Evolutionary conservation across 495 filamentous ascomycete genomes (phyloP).

Genomic region (Aspergillus egyptiacus): DNA sequence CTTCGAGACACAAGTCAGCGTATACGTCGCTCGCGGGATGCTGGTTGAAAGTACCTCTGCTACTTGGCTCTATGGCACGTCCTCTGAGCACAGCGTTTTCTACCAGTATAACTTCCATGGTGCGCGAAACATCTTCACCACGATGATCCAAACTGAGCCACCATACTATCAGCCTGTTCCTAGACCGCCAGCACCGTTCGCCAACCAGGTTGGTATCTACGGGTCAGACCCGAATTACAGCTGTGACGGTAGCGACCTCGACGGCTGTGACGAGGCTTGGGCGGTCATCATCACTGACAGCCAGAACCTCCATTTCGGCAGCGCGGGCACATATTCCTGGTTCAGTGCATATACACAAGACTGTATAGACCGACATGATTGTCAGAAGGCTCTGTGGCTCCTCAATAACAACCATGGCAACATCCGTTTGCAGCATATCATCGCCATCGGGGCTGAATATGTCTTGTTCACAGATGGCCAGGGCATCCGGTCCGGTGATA

Average conservation of each 20-base stretch:
- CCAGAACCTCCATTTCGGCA: conserved; percentile 6
- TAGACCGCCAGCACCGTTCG: conserved; percentile 49
- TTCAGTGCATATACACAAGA: conserved; percentile 9
- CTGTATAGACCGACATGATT: conserved; percentile 11
- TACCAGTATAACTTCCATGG: conserved; percentile 71
- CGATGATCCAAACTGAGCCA: conserved; percentile 73
- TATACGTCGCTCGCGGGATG: conserved; percentile 9
- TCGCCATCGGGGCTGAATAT: conserved; percentile 6
- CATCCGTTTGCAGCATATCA: conserved; percentile 5
- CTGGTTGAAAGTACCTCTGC: conserved; percentile 8
- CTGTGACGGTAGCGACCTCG: neutral
- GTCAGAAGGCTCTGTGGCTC: conserved; percentile 5
- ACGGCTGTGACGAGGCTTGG: conserved; percentile 7
- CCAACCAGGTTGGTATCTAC: neutral
- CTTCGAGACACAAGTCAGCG: conserved; percentile 11
- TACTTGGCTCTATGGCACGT: conserved; percentile 61
- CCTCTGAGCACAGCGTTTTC: conserved; percentile 63
- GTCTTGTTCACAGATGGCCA: neutral
- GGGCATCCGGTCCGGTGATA: neutral
- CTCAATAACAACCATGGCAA: conserved; percentile 4
- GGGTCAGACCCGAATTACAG: conserved; percentile 4
- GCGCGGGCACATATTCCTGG: conserved; percentile 11
- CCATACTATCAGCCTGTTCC: conserved; percentile 59
- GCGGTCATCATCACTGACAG: conserved; percentile 9
- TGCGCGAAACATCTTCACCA: conserved; percentile 61